Evolutionary conservation across 352 stramenopile species (phyloP).

Genomic region (Pythium insidiosum): DNA sequence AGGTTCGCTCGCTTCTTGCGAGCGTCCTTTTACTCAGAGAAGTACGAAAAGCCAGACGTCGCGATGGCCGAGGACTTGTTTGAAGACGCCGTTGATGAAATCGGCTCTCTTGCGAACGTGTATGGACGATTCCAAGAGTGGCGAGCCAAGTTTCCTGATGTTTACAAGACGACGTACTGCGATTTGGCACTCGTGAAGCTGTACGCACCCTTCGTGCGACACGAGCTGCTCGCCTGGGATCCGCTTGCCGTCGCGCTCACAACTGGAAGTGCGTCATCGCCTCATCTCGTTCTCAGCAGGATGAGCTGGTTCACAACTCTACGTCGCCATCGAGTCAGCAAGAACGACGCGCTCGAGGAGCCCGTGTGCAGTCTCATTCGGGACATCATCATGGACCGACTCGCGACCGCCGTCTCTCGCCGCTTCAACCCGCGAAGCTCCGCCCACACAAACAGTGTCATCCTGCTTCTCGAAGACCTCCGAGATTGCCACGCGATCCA

Average conservation of each 20-base stretch:
- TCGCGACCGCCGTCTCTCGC: conserved; percentile 18
- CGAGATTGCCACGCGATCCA: conserved; percentile 16
- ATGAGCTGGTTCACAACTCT: conserved; percentile 50
- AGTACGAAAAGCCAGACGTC: neutral
- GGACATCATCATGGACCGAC: conserved; percentile 41
- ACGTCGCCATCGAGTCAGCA: conserved; percentile 15
- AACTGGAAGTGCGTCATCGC: too few species aligned
- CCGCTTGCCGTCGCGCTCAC: conserved; percentile 27
- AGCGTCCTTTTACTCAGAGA: neutral
- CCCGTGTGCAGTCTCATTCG: conserved; percentile 34
- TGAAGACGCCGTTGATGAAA: conserved; percentile 57
- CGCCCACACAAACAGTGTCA: conserved; percentile 42
- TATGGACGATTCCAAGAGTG: conserved; percentile 62
- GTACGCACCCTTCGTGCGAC: conserved; percentile 50
- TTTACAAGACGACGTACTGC: conserved; percentile 60
- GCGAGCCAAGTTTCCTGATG: conserved; percentile 56
- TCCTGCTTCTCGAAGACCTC: conserved; percentile 44
- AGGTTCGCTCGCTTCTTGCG: conserved; percentile 5
- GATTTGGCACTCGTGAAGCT: conserved; percentile 52
- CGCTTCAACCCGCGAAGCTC: conserved; percentile 60
- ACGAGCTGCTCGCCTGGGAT: conserved; percentile 61
- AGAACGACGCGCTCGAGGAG: conserved; percentile 9
- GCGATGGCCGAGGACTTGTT: conserved; percentile 32
- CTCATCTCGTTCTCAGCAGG: too few species aligned
- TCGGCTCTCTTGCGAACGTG: conserved; percentile 52